Evolutionary conservation across 1,284 basidiomycete genomes (phyloP).

Genomic region (Mrakiaceae sp.): DNA sequence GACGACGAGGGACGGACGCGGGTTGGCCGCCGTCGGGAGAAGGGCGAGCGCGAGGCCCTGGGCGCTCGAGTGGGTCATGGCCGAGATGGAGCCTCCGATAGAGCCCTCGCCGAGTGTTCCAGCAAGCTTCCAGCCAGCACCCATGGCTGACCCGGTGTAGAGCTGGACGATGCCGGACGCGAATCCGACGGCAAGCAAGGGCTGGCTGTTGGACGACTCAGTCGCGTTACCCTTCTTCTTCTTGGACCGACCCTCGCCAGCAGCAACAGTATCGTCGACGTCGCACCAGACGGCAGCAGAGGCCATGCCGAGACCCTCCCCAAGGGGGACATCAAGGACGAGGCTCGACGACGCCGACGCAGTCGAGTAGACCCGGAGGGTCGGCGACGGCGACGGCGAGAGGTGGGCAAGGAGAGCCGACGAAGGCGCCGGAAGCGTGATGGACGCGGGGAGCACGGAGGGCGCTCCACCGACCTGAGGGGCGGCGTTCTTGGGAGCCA

Average conservation of each 20-base stretch:
- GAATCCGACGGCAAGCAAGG: slow-evolving; percentile 8
- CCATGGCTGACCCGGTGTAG: neutral
- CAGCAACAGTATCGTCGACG: neutral
- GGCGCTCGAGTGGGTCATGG: slow-evolving; percentile 2
- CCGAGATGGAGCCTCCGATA: neutral
- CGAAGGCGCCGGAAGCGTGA: neutral
- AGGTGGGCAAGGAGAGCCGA: slow-evolving; percentile 8
- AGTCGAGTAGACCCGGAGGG: slow-evolving; percentile 7
- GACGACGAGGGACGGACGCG: neutral
- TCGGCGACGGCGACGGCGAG: slow-evolving; percentile 1
- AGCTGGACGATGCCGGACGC: neutral
- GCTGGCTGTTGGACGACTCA: neutral
- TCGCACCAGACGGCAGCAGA: slow-evolving; percentile 9
- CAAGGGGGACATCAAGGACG: slow-evolving; percentile 4
- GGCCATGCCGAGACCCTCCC: slow-evolving; percentile 5
- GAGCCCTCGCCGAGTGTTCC: neutral
- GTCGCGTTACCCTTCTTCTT: slow-evolving; percentile 2
- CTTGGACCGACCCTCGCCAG: neutral
- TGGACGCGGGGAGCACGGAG: neutral
- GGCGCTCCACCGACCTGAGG: neutral
- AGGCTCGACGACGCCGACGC: slow-evolving; percentile 1
- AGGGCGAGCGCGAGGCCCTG: slow-evolving; percentile 1
- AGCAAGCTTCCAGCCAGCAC: slow-evolving; percentile 2
- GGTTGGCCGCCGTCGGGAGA: slow-evolving; percentile 4
- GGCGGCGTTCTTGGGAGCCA: slow-evolving; percentile 1